Conservation (phyloP, 495 filamentous ascomycete genomes). For the Aspergillus homomorphus region DNA sequence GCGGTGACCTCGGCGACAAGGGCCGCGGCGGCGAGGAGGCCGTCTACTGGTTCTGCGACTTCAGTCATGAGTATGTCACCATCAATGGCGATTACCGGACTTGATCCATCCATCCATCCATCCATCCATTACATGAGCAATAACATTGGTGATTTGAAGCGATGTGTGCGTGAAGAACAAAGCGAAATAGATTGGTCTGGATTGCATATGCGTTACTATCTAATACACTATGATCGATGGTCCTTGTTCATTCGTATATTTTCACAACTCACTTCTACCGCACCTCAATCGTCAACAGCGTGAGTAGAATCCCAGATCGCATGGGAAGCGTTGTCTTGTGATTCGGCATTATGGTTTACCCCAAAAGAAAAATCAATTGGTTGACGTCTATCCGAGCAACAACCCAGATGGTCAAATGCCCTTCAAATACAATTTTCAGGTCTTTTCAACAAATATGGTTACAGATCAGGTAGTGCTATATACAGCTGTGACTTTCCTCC, state of each 20-base stretch:
- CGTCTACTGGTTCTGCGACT: constrained; percentile 93
- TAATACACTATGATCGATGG: too few relatives aligned
- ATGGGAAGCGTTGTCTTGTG: too few relatives aligned
- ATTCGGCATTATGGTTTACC: neutral
- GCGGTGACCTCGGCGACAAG: constrained; percentile 41
- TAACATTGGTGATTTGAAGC: neutral
- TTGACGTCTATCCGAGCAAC: neutral
- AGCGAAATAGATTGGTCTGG: too few relatives aligned
- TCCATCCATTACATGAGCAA: too few relatives aligned
- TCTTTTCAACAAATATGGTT: constrained; percentile 26
- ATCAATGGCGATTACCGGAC: constrained; percentile 93
- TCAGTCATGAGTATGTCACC: constrained; percentile 95
- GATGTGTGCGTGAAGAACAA: too few relatives aligned
- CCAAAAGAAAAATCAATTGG: neutral
- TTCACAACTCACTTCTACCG: too few relatives aligned
- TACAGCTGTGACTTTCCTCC: constrained; percentile 24
- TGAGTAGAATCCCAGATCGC: too few relatives aligned
- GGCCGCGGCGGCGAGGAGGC: constrained; percentile 70
- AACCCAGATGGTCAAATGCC: constrained; percentile 2
- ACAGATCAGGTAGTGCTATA: constrained; percentile 27
- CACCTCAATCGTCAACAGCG: too few relatives aligned
- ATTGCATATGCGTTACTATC: too few relatives aligned
- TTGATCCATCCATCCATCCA: constrained; percentile 38
- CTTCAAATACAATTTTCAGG: constrained; percentile 18
- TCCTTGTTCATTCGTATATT: too few relatives aligned